A percentile compares a stretch with the other conserved stretches of the same genome.
phyloP scores from a whole-genome alignment of 2,329 filamentous ascomycete species.

The Aspergillus arachidicola region DNA sequence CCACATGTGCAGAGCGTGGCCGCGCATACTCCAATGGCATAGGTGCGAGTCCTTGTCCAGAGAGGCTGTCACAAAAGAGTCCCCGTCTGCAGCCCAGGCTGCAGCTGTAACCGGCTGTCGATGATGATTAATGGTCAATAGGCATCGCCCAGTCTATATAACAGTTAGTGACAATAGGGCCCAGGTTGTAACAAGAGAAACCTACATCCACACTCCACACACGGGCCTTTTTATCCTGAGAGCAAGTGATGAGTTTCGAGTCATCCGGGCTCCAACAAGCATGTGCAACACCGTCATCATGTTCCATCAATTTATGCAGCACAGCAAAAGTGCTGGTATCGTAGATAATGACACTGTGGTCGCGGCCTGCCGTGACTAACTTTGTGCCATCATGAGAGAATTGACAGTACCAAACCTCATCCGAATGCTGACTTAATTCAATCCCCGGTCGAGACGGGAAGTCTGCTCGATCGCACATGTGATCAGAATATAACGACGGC shows the following conservation, averaged over 20 bases:
- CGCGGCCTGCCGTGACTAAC: conserved; percentile 79
- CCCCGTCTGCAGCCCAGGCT: conserved; percentile 81
- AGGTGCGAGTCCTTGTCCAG: conserved; percentile 69
- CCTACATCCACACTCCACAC: conserved; percentile 74
- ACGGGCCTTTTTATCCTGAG: conserved; percentile 70
- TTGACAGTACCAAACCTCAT: conserved; percentile 88
- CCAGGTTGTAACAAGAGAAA: conserved; percentile 12
- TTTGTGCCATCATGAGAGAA: conserved; percentile 87
- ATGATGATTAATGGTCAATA: conserved; percentile 69
- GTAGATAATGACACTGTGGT: conserved; percentile 77
- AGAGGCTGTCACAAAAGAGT: conserved; percentile 77
- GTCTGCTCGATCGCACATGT: conserved; percentile 75
- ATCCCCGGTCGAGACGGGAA: conserved; percentile 75
- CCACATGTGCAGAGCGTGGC: conserved; percentile 67
- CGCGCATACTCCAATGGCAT: conserved; percentile 69
- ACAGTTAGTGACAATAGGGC: conserved; percentile 14
- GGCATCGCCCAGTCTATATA: conserved; percentile 62
- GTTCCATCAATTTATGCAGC: conserved; percentile 64
- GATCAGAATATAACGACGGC: conserved; percentile 87
- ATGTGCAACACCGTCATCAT: conserved; percentile 73
- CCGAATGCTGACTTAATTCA: conserved; percentile 71
- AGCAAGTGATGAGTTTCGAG: conserved; percentile 80
- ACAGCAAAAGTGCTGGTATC: conserved; percentile 71
- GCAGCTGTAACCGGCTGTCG: conserved; percentile 85
- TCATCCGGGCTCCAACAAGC: conserved; percentile 93